Evolutionary conservation across 805 yeast species (phyloP).

Genomic region (Starmerella sp.): DNA sequence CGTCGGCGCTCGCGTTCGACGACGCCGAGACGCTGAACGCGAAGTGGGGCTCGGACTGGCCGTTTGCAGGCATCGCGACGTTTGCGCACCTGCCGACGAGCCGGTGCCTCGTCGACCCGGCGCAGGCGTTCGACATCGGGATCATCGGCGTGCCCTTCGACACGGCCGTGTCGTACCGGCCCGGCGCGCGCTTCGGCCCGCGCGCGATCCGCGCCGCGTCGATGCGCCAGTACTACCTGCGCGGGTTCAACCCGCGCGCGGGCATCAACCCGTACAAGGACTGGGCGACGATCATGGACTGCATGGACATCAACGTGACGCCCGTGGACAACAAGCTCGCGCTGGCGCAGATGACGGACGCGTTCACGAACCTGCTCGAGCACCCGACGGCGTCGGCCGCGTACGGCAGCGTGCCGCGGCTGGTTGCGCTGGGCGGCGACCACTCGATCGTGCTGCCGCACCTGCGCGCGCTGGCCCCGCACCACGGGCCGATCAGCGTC

Average conservation of each 20-base stretch:
- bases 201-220: conserved; percentile 31
- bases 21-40: conserved; percentile 33
- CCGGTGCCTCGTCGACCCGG: conserved; percentile 43
- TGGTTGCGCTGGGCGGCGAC: conserved; percentile 72
- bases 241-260: conserved; percentile 64
- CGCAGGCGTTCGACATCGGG: conserved; percentile 49
- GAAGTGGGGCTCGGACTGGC: conserved; percentile 68
- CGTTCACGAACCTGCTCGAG: conserved; percentile 43
- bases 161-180: conserved; percentile 65
- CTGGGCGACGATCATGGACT: conserved; percentile 48
- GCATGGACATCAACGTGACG: conserved; percentile 58
- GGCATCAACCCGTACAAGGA: conserved; percentile 47
- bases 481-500: conserved; percentile 58
- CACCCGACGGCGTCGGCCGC: conserved; percentile 25
- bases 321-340: conserved; percentile 60
- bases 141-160: conserved; percentile 74
- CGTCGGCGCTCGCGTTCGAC: conserved; percentile 10
- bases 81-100: conserved; percentile 63
- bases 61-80: conserved; percentile 34
- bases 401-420: conserved; percentile 40
- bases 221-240: conserved; percentile 47
- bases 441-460: conserved; percentile 69
- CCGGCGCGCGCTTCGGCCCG: conserved; percentile 80
- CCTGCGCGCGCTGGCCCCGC: conserved; percentile 47
- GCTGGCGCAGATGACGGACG: conserved; percentile 47